Conservation (phyloP, 1,139 yeast genomes). For the Diutina pseudorugosa region DNA sequence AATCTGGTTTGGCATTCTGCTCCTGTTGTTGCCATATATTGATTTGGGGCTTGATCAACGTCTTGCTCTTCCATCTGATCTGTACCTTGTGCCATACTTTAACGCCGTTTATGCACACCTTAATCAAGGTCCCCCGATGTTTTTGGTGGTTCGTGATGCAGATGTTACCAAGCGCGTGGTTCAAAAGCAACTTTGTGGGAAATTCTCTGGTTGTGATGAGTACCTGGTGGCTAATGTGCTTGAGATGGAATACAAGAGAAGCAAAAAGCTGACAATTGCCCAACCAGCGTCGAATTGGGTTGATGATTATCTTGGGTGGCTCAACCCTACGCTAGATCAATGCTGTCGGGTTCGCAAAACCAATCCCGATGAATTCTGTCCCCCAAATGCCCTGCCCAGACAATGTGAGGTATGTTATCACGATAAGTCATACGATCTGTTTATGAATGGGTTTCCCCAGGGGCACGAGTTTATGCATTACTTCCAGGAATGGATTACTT, state of each 20-base stretch:
- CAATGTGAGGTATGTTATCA: constrained; percentile 63
- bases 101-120: constrained; percentile 61
- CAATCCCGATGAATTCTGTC: constrained; percentile 36
- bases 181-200: constrained; percentile 77
- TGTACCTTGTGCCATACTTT: constrained; percentile 72
- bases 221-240: constrained; percentile 71
- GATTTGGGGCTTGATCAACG: constrained; percentile 82
- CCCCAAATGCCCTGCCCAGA: constrained; percentile 57
- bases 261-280: constrained; percentile 48
- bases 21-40: constrained; percentile 57
- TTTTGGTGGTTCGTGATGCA: constrained; percentile 58
- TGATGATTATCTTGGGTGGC: constrained; percentile 80
- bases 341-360: constrained; percentile 63
- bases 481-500: constrained; percentile 73
- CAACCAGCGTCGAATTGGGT: constrained; percentile 89
- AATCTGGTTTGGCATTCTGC: constrained; percentile 53
- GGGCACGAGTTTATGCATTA: constrained; percentile 61
- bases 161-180: constrained; percentile 47
- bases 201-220: constrained; percentile 73
- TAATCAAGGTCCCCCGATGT: constrained; percentile 86
- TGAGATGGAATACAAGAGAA: constrained; percentile 72
- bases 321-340: constrained; percentile 75
- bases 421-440: constrained; percentile 50
- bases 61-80: constrained; percentile 71
- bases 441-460: constrained; percentile 79